phyloP scores from a whole-genome alignment of 192 early-diverging fungal genomes.

The Backusella liffmaniae region DNA sequence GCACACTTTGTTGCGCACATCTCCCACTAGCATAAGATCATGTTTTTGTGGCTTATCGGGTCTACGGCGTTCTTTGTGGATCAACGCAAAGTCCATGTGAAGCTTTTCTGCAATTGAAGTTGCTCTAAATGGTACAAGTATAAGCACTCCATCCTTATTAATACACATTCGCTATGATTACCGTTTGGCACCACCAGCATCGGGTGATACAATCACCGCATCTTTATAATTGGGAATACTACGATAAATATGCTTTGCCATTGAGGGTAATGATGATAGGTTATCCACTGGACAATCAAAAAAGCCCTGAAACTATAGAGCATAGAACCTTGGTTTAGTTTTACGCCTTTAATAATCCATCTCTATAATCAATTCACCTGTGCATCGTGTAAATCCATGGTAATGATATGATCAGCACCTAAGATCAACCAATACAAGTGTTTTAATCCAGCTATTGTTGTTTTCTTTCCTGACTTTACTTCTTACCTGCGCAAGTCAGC shows the following conservation, averaged over 20 bases:
- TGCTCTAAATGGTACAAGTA: conserved; percentile 36
- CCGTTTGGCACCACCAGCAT: conserved; percentile 98
- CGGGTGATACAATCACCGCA: conserved; percentile 93
- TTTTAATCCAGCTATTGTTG: background rate
- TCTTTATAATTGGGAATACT: conserved; percentile 82
- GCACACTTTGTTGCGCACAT: conserved; percentile 80
- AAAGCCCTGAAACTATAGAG: conserved; percentile 74
- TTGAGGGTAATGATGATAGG: conserved; percentile 83
- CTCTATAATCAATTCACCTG: conserved; percentile 42
- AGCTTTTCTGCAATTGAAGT: conserved; percentile 92
- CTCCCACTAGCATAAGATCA: conserved; percentile 91
- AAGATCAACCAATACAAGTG: background rate
- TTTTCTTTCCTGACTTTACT: background rate
- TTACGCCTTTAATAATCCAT: background rate
- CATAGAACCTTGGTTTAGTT: background rate
- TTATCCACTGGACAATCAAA: conserved; percentile 95
- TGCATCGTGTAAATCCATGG: conserved; percentile 96
- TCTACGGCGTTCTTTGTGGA: conserved; percentile 90
- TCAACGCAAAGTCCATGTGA: conserved; percentile 94
- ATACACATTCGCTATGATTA: conserved; percentile 28
- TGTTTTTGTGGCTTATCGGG: conserved; percentile 58
- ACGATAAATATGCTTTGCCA: conserved; percentile 85
- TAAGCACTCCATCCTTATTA: background rate
- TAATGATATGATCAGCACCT: conserved; percentile 94
- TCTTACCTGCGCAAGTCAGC: conserved; percentile 76